A percentile compares a stretch with the other conserved stretches of the same genome.
Conservation (phyloP, 768 basidiomycete species). For the Naganishia vaughanmartiniae region DNA sequence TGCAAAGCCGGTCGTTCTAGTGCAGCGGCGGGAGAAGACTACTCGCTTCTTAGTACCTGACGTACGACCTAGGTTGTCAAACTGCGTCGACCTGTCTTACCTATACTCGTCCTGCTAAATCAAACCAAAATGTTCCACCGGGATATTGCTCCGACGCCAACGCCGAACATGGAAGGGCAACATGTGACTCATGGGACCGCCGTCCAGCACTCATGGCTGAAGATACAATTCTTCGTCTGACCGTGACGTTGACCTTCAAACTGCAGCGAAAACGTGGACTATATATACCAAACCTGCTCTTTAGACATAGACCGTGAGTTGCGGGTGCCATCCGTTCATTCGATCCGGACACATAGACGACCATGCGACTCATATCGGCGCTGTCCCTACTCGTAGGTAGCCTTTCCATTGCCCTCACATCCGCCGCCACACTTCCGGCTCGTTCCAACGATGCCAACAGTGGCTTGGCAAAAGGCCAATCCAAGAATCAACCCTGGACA, state of each 20-base stretch:
- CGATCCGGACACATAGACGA: not conserved
- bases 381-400: not conserved
- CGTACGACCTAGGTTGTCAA: no score
- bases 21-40: not conserved
- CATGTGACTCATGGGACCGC: not conserved
- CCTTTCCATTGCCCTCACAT: not conserved
- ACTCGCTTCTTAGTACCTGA: not conserved
- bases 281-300: not conserved
- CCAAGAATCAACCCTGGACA: slow-evolving; percentile 3
- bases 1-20: slow-evolving; percentile 4
- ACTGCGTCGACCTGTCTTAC: not conserved
- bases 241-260: not conserved
- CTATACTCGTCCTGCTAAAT: not conserved
- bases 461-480: slow-evolving; percentile 13
- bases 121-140: no score
- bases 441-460: not conserved
- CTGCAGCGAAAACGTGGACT: not conserved
- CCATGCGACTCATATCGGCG: not conserved
- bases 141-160: not conserved
- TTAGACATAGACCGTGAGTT: not conserved
- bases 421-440: not conserved
- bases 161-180: not conserved
- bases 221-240: not conserved
- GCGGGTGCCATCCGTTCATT: not conserved
- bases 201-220: not conserved